phyloP scores from a whole-genome alignment of 2,329 filamentous ascomycete species.

The Monosporascus sp. region DNA sequence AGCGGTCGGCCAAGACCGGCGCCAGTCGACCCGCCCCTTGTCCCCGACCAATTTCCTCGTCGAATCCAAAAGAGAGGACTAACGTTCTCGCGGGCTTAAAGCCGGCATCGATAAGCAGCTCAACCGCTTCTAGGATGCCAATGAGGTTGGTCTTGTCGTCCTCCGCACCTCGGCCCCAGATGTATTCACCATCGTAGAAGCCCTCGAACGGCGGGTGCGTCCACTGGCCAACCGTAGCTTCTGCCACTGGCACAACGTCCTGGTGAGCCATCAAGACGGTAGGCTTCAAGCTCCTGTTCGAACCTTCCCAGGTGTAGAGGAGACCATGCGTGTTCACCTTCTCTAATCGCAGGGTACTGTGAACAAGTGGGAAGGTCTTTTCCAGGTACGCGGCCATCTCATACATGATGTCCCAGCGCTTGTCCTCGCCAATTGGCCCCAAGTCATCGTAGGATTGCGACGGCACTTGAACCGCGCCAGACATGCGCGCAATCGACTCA shows the following conservation, averaged over 20 bases:
- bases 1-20: slow-evolving; percentile 38
- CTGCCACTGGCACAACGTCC: slow-evolving; percentile 56
- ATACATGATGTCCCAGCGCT: slow-evolving; percentile 54
- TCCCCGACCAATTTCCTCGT: slow-evolving; percentile 53
- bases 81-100: slow-evolving; percentile 52
- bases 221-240: slow-evolving; percentile 47
- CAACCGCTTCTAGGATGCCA: slow-evolving; percentile 49
- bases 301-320: slow-evolving; percentile 53
- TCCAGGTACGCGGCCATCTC: slow-evolving; percentile 46
- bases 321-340: slow-evolving; percentile 56
- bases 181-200: slow-evolving; percentile 48
- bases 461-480: slow-evolving; percentile 46
- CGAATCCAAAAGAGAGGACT: slow-evolving; percentile 57
- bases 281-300: slow-evolving; percentile 44
- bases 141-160: slow-evolving; percentile 60
- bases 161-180: slow-evolving; percentile 56
- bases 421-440: slow-evolving; percentile 47
- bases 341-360: slow-evolving; percentile 41
- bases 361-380: slow-evolving; percentile 46
- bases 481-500: slow-evolving; percentile 29
- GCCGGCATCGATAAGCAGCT: slow-evolving; percentile 45
- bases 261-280: slow-evolving; percentile 59
- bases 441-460: slow-evolving; percentile 53
- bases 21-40: slow-evolving; percentile 47
- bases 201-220: slow-evolving; percentile 56